Evolutionary conservation across 495 filamentous ascomycete species (phyloP), one percentile per base, ranked within the genome.

Genomic region (Aspergillus leporis): DNA sequence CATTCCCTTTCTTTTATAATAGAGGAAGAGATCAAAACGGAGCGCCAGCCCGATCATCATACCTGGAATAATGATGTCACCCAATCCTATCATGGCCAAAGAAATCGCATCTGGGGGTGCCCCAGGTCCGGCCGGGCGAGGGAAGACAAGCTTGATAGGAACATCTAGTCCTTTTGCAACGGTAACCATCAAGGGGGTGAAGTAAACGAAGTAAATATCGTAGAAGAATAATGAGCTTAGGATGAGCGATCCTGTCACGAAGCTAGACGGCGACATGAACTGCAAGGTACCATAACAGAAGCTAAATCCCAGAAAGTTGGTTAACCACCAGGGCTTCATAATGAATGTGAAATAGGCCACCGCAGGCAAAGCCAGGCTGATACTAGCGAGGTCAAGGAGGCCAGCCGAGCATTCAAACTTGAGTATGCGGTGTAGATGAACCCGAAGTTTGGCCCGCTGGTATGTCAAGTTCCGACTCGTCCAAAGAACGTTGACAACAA

Each of bases 161-260:
- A 93, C 88, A 68, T 98, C 94, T 28, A 98, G 77, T 36, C 85
- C 86, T 10, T 86, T 96, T 12, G 94, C 94, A 25, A 98, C 94
- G 0, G 93, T 93, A 12, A 97, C 89, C 94, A 98, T 98, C 66
- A 94, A 80, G 1, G 94, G 94, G 0, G 94, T 98, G 71, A 90
- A 98, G 69, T 97, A 98, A 53, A 98, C 94, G 75, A 98, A 95
- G 67, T 92, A 89, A 53, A 98, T 93, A 64, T 98, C 94, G 65
- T 98, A 98, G 64, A 93, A 81, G 70, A 98, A 98, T 16, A 98
- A 78, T 0, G 87, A 89, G 3, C 71, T 76, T 0, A 98, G 78
- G 31, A 98, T 86, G 25, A 91, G 71, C 1, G 86, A 87, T 4
- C 92, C 94, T 0, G 90, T 96, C 57, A 79, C 76, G 66, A 97